These are phyloP conservation scores for Kurtzmaniella natalensis DNA, from an alignment of 1,139 yeast genomes.

Conservation along the genomic window DNA sequence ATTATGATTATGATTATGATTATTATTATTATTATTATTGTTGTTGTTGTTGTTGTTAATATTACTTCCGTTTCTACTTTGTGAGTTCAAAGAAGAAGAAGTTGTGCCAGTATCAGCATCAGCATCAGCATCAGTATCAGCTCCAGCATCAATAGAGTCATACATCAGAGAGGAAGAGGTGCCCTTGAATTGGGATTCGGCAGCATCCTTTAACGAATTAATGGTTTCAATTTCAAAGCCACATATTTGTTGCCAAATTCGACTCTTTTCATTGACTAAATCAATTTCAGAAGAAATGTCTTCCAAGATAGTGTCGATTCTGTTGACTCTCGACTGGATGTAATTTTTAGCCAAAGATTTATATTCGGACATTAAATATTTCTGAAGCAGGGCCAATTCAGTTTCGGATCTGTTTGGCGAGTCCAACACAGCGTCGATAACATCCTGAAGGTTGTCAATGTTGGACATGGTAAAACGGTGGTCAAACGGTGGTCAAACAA, in stretches of 20 bases:
- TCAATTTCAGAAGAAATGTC: constrained; percentile 25
- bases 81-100: too few species aligned
- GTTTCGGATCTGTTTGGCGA: constrained; percentile 21
- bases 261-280: constrained; percentile 25
- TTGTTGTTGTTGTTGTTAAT: neutral
- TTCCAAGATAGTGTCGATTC: constrained; percentile 28
- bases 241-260: constrained; percentile 32
- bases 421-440: constrained; percentile 10
- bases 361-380: constrained; percentile 28
- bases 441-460: neutral
- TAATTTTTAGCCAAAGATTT: constrained; percentile 24
- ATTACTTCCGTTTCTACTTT: too few species aligned
- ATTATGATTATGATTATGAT: too few species aligned
- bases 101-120: too few species aligned
- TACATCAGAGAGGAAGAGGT: too few species aligned
- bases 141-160: too few species aligned
- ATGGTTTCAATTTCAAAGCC: constrained; percentile 33
- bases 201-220: constrained; percentile 25
- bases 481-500: too few species aligned
- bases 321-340: constrained; percentile 25
- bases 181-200: constrained; percentile 22
- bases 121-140: too few species aligned
- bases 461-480: too few species aligned
- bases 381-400: constrained; percentile 27
- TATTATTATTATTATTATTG: too few species aligned